Evolutionary conservation across 2,329 filamentous ascomycete species (phyloP), one percentile per base, ranked within the genome.

Genomic region (Exserohilum rostratum): DNA sequence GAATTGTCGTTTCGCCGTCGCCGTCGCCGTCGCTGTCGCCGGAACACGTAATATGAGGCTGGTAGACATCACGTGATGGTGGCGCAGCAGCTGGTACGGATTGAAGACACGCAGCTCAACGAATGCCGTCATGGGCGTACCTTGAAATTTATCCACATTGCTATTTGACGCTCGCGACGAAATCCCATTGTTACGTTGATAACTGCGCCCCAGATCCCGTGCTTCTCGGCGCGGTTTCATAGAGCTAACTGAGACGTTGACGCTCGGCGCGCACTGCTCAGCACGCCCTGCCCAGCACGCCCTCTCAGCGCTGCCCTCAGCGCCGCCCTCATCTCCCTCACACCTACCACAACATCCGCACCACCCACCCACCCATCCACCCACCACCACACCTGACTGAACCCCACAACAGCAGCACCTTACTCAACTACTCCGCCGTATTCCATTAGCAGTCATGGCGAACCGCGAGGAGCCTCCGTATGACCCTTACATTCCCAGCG

Each of bases 401-500:
- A 63, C 40, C 45, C 51, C 53, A 57, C 57, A 35, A 46, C 54
- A 43, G 55, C 68, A 64, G 58, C 62, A 65, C 51, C 25, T 62
- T 44, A 43, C 25, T 31, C 39, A 31, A 35, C 57, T 39, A 35
- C 30, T 53, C 57, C 22, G 46, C 45, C 34, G 33, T 34, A 37
- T 20, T 29, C 11, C 40, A 44, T 50, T 49, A 55, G 46, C 50
- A 33, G 52, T 61, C 59, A 77, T 69, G 80, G 82, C 75, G 81
- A 80, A 71, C 50, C 79, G 79, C 66, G 80, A 86, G 71, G 79
- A 82, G 68, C 90, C 47, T 33, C 57, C 90, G 66, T 96, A 96
- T 79, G 91, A 96, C 79, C 91, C 91, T 61, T 96, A 95, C 80
- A 93, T 93, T 77, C 91, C 91, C 73, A 86, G 85, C 74, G 87